Evolutionary conservation across 2,329 filamentous ascomycete species (phyloP).

Genomic region (Exophiala calicioides): DNA sequence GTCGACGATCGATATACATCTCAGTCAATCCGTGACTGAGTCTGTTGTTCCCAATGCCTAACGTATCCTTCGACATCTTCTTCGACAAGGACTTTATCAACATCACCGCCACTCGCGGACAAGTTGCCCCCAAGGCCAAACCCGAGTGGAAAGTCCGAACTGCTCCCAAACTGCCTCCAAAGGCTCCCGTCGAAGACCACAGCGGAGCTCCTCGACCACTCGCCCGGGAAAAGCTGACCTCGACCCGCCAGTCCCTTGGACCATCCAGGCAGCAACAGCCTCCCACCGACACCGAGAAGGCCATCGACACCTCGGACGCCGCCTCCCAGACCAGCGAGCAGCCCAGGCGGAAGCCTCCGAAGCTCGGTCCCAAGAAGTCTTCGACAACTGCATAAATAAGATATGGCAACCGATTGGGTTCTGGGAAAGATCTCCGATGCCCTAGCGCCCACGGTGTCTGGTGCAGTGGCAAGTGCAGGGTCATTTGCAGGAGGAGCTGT

Average conservation of each 20-base stretch:
- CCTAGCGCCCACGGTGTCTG: conserved; percentile 28
- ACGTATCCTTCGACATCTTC: conserved; percentile 35
- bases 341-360: conserved; percentile 28
- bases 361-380: conserved; percentile 30
- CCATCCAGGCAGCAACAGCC: conserved; percentile 9
- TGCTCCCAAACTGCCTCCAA: conserved; percentile 32
- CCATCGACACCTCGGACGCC: conserved; percentile 12
- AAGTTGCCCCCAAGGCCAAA: conserved; percentile 32
- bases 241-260: conserved; percentile 21
- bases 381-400: conserved; percentile 17
- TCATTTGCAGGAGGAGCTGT: conserved; percentile 30
- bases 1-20: conserved; percentile 2
- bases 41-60: conserved; percentile 31
- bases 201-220: conserved; percentile 22
- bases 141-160: conserved; percentile 34
- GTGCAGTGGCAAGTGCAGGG: conserved; percentile 27
- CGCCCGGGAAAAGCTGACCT: conserved; percentile 27
- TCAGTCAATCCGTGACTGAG: conserved; percentile 15
- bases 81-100: conserved; percentile 35
- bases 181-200: conserved; percentile 24
- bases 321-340: conserved; percentile 22
- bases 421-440: conserved; percentile 30
- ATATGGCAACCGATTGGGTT: conserved; percentile 33
- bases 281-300: not conserved
- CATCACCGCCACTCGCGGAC: conserved; percentile 32